Conservation (phyloP, 2,329 filamentous ascomycete species). For the Pleoardoris graminearum region DNA sequence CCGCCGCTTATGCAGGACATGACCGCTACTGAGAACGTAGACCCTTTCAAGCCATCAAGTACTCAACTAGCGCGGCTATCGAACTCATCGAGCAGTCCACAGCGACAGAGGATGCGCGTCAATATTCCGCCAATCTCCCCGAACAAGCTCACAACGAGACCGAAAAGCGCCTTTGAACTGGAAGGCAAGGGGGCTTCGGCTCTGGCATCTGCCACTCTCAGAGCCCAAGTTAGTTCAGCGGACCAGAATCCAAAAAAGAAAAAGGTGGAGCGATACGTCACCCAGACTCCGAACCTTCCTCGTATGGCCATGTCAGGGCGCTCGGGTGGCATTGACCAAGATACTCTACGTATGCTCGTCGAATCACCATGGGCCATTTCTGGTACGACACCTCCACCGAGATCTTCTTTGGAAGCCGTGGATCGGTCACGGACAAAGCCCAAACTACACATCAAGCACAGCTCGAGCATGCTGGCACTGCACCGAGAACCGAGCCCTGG, state of each 20-base stretch:
- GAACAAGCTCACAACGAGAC: constrained; percentile 26
- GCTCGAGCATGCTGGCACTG: constrained; percentile 20
- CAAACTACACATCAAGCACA: constrained; percentile 13
- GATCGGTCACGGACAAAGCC: background rate
- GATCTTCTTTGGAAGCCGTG: constrained; percentile 1
- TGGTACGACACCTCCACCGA: constrained; percentile 3
- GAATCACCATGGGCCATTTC: constrained; percentile 15
- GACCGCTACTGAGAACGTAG: constrained; percentile 12
- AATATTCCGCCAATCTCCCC: constrained; percentile 23
- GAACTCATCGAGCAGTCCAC: constrained; percentile 9
- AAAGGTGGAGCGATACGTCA: background rate
- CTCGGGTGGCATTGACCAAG: constrained; percentile 7
- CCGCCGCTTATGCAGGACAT: constrained; percentile 21
- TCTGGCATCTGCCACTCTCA: background rate
- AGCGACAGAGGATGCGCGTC: constrained; percentile 20
- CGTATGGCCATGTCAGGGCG: background rate
- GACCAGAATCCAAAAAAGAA: background rate
- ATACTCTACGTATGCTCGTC: constrained; percentile 14
- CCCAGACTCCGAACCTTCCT: background rate
- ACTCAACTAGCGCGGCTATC: background rate
- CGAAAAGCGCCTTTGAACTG: constrained; percentile 42
- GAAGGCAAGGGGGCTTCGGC: constrained; percentile 12
- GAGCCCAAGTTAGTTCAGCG: background rate
- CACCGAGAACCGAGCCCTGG: constrained; percentile 22
- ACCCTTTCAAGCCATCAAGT: background rate